phyloP scores from a whole-genome alignment of 805 yeast species.

The Hanseniaspora lachancei region DNA sequence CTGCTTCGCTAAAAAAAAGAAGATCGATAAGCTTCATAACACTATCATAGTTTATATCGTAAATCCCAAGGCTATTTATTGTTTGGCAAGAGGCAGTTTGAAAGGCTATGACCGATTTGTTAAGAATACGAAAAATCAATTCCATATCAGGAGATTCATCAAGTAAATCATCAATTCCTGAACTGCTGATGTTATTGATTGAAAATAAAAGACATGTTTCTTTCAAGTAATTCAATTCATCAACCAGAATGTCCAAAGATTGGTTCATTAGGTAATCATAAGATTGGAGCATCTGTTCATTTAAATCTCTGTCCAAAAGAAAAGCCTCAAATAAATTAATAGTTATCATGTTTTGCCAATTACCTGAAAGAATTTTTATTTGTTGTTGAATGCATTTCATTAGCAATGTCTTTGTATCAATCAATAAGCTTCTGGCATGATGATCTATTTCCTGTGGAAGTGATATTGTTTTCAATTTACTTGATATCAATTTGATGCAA shows the following conservation, averaged over 20 bases:
- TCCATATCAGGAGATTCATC: slow-evolving; percentile 6
- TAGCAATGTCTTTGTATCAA: neutral
- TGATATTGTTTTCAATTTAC: slow-evolving; percentile 3
- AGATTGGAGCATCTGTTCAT: neutral
- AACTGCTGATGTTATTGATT: neutral
- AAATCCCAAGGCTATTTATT: neutral
- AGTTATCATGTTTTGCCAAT: slow-evolving; percentile 1
- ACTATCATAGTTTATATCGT: neutral
- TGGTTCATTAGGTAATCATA: neutral
- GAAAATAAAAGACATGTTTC: neutral
- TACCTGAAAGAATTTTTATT: neutral
- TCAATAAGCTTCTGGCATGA: neutral
- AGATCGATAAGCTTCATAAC: neutral
- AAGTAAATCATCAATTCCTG: slow-evolving; percentile 1
- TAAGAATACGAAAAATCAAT: neutral
- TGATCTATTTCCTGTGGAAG: neutral
- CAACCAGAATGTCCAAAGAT: neutral
- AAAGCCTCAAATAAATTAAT: neutral
- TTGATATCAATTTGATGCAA: slow-evolving; percentile 2
- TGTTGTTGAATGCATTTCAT: slow-evolving; percentile 1
- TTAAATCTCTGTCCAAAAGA: neutral
- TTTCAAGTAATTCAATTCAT: neutral
- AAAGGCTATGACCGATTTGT: neutral
- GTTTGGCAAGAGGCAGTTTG: neutral
- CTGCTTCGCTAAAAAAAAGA: neutral